phyloP scores from a whole-genome alignment of 179 eudicot genomes.

The Gypsophila paniculata region DNA sequence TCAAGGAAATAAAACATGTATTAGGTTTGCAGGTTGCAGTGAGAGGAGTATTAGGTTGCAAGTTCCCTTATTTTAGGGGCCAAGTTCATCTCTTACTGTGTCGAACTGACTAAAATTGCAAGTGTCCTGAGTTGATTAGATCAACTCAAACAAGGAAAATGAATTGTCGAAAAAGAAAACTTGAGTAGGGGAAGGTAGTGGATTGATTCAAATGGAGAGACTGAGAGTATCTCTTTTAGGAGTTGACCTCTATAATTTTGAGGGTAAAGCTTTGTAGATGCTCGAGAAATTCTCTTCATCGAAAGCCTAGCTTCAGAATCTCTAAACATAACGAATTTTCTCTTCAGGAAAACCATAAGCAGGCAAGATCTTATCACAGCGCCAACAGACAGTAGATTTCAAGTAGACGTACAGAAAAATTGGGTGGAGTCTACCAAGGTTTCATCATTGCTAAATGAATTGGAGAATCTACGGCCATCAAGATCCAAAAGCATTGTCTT shows the following conservation, averaged over 20 bases:
- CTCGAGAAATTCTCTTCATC: not conserved
- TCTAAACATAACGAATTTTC: conserved; percentile 7
- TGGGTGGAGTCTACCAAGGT: conserved; percentile 97
- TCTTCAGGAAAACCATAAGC: conserved; percentile 59
- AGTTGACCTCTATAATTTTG: not conserved
- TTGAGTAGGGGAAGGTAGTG: not conserved
- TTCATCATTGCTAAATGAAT: conserved; percentile 64
- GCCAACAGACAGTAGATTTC: conserved; percentile 89
- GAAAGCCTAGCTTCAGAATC: not conserved
- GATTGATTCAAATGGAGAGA: not conserved
- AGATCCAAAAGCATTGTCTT: conserved; percentile 88
- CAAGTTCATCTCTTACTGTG: not conserved
- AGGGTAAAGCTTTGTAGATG: not conserved
- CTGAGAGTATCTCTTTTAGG: not conserved
- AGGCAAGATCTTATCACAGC: conserved; percentile 89
- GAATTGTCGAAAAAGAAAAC: not conserved
- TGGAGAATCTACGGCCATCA: conserved; percentile 54
- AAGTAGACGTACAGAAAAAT: conserved; percentile 71
- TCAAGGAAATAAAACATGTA: not conserved
- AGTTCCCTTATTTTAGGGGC: too few species aligned
- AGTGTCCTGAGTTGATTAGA: not conserved
- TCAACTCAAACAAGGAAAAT: not conserved
- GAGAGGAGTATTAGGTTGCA: too few species aligned
- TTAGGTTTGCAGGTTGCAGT: too few species aligned
- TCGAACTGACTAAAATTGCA: not conserved